Percentiles rank a stretch among this genome's conserved stretches.
Conservation (phyloP, 2,329 filamentous ascomycete genomes). For the Chalaropsis ovoidea region DNA sequence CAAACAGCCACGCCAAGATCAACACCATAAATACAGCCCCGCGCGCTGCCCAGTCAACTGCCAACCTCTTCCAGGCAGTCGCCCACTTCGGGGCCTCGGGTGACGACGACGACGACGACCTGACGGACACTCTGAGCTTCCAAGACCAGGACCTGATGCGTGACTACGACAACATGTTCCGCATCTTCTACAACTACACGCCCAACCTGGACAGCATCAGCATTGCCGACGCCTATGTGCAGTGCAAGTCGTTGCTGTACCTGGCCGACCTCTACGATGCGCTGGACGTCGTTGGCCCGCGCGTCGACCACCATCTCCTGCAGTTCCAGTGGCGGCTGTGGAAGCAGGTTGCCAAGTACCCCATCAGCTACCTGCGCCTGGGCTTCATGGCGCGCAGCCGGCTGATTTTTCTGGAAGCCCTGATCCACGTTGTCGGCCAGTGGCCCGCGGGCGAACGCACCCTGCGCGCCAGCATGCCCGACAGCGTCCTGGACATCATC, state of each 20-base stretch:
- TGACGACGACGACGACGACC: conserved; percentile 35
- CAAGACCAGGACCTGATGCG: conserved; percentile 67
- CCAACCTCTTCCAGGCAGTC: conserved; percentile 75
- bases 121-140: conserved; percentile 40
- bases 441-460: conserved; percentile 77
- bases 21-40: not conserved
- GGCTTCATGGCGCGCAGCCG: conserved; percentile 76
- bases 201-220: conserved; percentile 74
- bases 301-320: conserved; percentile 86
- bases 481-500: conserved; percentile 73
- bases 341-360: conserved; percentile 95
- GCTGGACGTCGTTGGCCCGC: conserved; percentile 72
- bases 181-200: conserved; percentile 89
- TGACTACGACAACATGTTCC: conserved; percentile 92
- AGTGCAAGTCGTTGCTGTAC: conserved; percentile 80
- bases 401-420: conserved; percentile 74
- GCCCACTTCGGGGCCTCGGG: conserved; percentile 40
- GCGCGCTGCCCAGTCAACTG: conserved; percentile 29
- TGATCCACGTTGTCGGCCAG: conserved; percentile 89
- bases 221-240: conserved; percentile 84
- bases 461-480: conserved; percentile 62
- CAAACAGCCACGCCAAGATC: not conserved
- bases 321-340: conserved; percentile 85
- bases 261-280: conserved; percentile 95
- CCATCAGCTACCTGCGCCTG: conserved; percentile 80